These are phyloP conservation scores for Verticillium nonalfalfae DNA, from an alignment of 2,329 filamentous ascomycete species.

Conservation along the genomic window DNA sequence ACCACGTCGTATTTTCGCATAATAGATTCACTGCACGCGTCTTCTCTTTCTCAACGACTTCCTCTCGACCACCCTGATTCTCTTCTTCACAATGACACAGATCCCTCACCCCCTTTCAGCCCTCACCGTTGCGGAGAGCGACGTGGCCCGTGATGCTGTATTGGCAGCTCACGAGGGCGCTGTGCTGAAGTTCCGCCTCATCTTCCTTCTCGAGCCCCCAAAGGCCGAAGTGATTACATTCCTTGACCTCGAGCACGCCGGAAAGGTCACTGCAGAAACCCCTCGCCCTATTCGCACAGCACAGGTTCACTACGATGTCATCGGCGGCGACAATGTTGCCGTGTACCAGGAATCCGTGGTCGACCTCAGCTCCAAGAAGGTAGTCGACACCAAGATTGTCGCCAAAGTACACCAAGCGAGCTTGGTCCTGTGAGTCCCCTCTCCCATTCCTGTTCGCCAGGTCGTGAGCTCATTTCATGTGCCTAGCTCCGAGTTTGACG, in stretches of 20 bases:
- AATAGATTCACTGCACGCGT: background rate
- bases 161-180: conserved; percentile 18
- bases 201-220: conserved; percentile 37
- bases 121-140: conserved; percentile 19
- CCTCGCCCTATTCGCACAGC: conserved; percentile 27
- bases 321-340: conserved; percentile 15
- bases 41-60: background rate
- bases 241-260: conserved; percentile 32
- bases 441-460: background rate
- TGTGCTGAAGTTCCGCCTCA: conserved; percentile 32
- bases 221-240: conserved; percentile 34
- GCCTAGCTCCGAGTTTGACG: conserved; percentile 25
- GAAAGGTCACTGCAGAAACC: conserved; percentile 13
- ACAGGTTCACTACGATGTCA: conserved; percentile 26
- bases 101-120: conserved; percentile 24
- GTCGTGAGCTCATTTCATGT: background rate
- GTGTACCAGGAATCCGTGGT: conserved; percentile 28
- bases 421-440: conserved; percentile 19
- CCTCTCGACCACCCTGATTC: background rate
- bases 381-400: conserved; percentile 18
- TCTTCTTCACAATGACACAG: conserved; percentile 6
- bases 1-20: background rate
- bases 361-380: conserved; percentile 18
- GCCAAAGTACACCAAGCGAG: conserved; percentile 21
- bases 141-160: conserved; percentile 26